phyloP scores from a whole-genome alignment of 2,329 filamentous ascomycete genomes.

The Anisogramma anomala region DNA sequence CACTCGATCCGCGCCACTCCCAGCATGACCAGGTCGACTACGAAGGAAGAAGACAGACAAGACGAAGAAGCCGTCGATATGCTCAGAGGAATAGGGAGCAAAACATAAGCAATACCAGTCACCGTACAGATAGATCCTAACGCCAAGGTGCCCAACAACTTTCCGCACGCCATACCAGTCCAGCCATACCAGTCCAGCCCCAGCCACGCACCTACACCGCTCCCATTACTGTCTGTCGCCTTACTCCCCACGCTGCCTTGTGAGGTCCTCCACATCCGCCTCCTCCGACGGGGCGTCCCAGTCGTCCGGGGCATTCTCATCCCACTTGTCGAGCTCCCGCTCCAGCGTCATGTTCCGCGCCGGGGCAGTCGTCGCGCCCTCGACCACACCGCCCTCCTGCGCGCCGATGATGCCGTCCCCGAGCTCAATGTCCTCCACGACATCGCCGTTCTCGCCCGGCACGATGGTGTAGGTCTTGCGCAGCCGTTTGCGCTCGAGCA shows the following conservation, averaged over 20 bases:
- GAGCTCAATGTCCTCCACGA: slow-evolving; percentile 62
- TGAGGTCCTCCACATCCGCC: slow-evolving; percentile 9
- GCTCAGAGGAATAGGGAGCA: background rate
- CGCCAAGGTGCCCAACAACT: background rate
- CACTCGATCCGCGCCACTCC: too few species aligned
- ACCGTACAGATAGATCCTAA: background rate
- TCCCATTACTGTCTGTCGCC: background rate
- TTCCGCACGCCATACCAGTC: background rate
- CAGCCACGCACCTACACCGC: too few species aligned
- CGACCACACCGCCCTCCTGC: slow-evolving; percentile 56
- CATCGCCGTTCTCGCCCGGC: slow-evolving; percentile 46
- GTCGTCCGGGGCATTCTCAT: slow-evolving; percentile 60
- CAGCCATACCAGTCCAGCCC: background rate
- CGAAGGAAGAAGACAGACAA: too few species aligned
- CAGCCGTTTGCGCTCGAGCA: slow-evolving; percentile 76
- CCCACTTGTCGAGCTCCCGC: slow-evolving; percentile 85
- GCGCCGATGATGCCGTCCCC: slow-evolving; percentile 40
- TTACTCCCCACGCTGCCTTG: slow-evolving; percentile 22
- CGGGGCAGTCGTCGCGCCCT: slow-evolving; percentile 22
- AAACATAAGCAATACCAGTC: background rate
- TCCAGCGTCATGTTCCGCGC: slow-evolving; percentile 43
- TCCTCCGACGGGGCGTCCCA: slow-evolving; percentile 38
- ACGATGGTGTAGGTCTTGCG: slow-evolving; percentile 62
- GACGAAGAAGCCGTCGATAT: background rate
- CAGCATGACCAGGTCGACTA: too few species aligned